Percentiles rank a stretch among this genome's conserved stretches.
Evolutionary conservation across 2,329 filamentous ascomycete species (phyloP).

Genomic region (Lecanoromycetidae sp.): DNA sequence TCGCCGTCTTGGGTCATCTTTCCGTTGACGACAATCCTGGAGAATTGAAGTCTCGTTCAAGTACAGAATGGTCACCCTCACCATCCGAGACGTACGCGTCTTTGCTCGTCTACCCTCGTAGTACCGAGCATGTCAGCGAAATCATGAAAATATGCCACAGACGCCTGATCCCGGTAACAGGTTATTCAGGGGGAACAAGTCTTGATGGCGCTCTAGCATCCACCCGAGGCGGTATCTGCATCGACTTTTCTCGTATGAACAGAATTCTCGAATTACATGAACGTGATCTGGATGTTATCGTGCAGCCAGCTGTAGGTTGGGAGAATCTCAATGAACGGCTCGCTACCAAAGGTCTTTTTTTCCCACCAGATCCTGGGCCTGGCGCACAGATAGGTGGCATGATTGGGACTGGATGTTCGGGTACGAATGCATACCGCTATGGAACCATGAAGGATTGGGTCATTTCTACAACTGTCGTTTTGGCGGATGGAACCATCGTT

Average conservation of each 20-base stretch:
- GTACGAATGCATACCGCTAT: constrained; percentile 43
- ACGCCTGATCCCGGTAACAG: constrained; percentile 60
- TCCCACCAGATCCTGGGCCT: constrained; percentile 68
- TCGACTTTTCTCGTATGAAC: constrained; percentile 68
- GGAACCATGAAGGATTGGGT: constrained; percentile 47
- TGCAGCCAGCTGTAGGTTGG: constrained; percentile 64
- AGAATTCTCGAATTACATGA: constrained; percentile 57
- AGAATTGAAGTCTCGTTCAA: constrained; percentile 10
- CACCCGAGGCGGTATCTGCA: constrained; percentile 61
- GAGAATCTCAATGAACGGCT: constrained; percentile 60
- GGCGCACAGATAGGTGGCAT: constrained; percentile 75
- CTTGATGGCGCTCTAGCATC: constrained; percentile 67
- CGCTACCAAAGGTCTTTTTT: constrained; percentile 55
- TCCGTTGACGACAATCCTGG: constrained; percentile 3
- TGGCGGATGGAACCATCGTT: constrained; percentile 42
- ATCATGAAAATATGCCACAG: constrained; percentile 67
- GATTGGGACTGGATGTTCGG: constrained; percentile 30
- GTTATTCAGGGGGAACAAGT: constrained; percentile 65
- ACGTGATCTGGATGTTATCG: constrained; percentile 54
- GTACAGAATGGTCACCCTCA: constrained; percentile 24
- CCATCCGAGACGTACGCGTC: constrained; percentile 30
- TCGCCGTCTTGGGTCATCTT: neutral
- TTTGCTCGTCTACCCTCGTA: constrained; percentile 53
- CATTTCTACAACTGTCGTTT: constrained; percentile 39
- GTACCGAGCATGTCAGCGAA: constrained; percentile 57